Evolutionary conservation across 164 flowering plant genomes (phyloP), one percentile per base, ranked within the genome.

Genomic region (Nelumbo lutea): DNA sequence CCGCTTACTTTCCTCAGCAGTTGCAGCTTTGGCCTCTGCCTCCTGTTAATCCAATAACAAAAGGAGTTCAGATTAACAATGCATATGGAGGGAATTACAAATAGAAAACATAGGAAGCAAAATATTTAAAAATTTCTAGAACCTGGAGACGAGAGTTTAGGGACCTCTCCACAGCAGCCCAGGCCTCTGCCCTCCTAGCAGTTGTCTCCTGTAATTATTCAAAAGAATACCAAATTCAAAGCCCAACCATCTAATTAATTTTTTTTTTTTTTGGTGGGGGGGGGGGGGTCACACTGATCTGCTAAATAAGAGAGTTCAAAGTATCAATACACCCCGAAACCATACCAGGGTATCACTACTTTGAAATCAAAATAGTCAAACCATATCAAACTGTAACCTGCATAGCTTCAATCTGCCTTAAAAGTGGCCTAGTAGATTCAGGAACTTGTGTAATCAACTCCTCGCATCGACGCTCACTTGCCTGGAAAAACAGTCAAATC

Each of bases 341-440:
- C 27, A 27, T 27, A 27, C 0, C 27, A 27, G 27, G 27, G 27
- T 27, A 27, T 27, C 27, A 27, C 27, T 27, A 57, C 41, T 57
- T 67, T 5, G 55, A 44, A 61, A 7, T 51, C 43, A 47, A 10
- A 40, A 51, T 8, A 15, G 13, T 52, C 47, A n/a, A 58, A 8
- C 4, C 41, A 8, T 46, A 46, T 40, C n/a, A 64, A n/a, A 55
- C 45, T 8, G 44, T 59, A 57, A 93, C 99, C 98, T 96, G 96
- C 85, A 96, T 90, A 42, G 97, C 98, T 85, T 96, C 97, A 69
- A 96, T 96, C 81, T 96, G 99, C 81, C 98, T 84, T 66, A 96
- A 71, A 75, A 96, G 96, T 64, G 99, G 99, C 78, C 99, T 86
- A 68, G 99, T 96, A 64, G 99, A 96, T 65, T 96, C 99, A 66